Evolutionary conservation across 2,329 filamentous ascomycete genomes (phyloP).

Genomic region (Hymenoscyphus infarciens): DNA sequence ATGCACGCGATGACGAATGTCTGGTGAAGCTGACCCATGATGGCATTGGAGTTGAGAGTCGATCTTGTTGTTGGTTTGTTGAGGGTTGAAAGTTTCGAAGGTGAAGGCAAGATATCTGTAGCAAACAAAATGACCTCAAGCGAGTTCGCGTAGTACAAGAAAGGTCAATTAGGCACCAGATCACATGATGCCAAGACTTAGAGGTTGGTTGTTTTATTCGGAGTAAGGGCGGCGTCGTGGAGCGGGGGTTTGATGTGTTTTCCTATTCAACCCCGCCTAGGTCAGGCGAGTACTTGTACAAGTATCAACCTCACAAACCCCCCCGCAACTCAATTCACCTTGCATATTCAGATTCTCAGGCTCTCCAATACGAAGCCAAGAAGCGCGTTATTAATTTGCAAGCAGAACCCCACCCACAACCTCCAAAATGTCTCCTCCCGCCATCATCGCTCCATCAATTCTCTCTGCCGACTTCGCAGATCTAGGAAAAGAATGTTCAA

Average conservation of each 20-base stretch:
- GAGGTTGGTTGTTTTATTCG: too few species aligned
- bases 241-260: background rate
- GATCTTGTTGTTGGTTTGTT: too few species aligned
- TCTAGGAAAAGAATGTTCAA: conserved; percentile 79
- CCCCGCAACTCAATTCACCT: background rate
- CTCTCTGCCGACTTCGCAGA: conserved; percentile 93
- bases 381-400: background rate
- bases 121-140: background rate
- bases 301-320: background rate
- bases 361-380: background rate
- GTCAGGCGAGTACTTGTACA: too few species aligned
- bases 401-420: background rate
- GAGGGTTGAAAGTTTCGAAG: background rate
- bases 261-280: background rate
- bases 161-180: background rate
- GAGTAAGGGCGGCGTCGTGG: background rate
- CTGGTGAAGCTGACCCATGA: background rate
- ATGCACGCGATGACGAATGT: background rate
- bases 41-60: background rate
- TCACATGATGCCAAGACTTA: background rate
- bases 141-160: background rate
- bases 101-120: background rate
- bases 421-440: conserved; percentile 72
- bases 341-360: background rate
- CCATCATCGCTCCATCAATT: conserved; percentile 98